Conservation (phyloP, 495 filamentous ascomycete species). For the Antarctomyces pellizariae region DNA sequence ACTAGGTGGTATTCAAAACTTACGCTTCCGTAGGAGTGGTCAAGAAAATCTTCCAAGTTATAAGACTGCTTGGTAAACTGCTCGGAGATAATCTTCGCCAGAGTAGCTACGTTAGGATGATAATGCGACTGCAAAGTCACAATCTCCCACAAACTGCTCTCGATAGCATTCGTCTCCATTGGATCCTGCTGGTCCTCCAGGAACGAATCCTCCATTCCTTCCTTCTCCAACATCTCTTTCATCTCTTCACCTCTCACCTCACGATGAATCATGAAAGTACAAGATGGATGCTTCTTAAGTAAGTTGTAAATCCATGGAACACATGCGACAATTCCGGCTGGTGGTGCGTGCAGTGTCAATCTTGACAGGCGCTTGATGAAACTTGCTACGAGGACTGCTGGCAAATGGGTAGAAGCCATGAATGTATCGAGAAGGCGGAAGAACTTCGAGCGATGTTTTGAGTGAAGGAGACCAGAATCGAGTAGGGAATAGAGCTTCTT, state of each 20-base stretch:
- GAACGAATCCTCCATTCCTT: constrained; percentile 66
- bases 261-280: constrained; percentile 89
- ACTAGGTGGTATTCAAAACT: constrained; percentile 15
- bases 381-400: constrained; percentile 69
- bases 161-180: constrained; percentile 63
- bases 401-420: constrained; percentile 78
- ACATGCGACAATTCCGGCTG: constrained; percentile 64
- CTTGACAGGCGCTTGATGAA: constrained; percentile 86
- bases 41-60: constrained; percentile 84
- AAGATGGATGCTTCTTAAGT: constrained; percentile 69
- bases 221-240: constrained; percentile 29
- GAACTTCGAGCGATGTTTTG: constrained; percentile 78
- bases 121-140: constrained; percentile 77
- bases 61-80: constrained; percentile 94
- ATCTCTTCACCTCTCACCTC: constrained; percentile 31
- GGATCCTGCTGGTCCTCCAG: constrained; percentile 52
- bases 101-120: constrained; percentile 88
- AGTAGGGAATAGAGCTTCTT: constrained; percentile 78
- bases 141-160: constrained; percentile 89
- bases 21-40: constrained; percentile 76
- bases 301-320: constrained; percentile 92
- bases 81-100: constrained; percentile 83
- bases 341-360: constrained; percentile 62
- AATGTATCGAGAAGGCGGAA: constrained; percentile 86
- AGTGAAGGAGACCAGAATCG: constrained; percentile 67